Evolutionary conservation across 1,139 yeast genomes (phyloP).

Genomic region (Taphrina pruni): DNA sequence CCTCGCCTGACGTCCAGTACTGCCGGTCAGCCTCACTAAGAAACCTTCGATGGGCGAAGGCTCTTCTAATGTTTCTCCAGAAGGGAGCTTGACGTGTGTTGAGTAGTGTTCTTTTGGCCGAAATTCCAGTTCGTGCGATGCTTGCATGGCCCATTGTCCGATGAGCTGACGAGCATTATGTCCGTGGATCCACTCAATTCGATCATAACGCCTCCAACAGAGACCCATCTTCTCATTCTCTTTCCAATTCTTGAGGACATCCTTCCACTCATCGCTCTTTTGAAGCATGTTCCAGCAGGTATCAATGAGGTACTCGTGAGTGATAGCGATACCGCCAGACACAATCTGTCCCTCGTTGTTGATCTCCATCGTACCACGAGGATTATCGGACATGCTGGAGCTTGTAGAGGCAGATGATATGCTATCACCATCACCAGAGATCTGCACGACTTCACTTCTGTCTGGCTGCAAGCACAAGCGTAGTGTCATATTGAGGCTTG

Average conservation of each 20-base stretch:
- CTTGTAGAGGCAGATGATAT: not conserved
- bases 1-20: constrained; percentile 57
- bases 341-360: constrained; percentile 35
- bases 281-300: constrained; percentile 50
- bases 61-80: constrained; percentile 53
- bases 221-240: constrained; percentile 56
- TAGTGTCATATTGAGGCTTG: constrained; percentile 57
- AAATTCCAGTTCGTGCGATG: constrained; percentile 62
- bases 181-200: constrained; percentile 75
- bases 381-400: not conserved
- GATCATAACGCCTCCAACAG: constrained; percentile 71
- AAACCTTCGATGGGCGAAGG: constrained; percentile 82
- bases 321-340: constrained; percentile 46
- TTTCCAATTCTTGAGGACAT: constrained; percentile 49
- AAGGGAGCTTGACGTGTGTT: constrained; percentile 46
- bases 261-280: constrained; percentile 47
- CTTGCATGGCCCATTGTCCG: constrained; percentile 56
- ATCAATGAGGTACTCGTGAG: constrained; percentile 48
- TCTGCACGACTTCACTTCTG: not conserved
- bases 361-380: constrained; percentile 1
- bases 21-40: constrained; percentile 63
- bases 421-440: constrained; percentile 4
- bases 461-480: constrained; percentile 56
- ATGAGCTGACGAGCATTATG: constrained; percentile 59
- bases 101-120: constrained; percentile 61